These are phyloP conservation scores for Boletus albobrunnescens DNA, from an alignment of 1,284 basidiomycete species.

Conservation along the genomic window DNA sequence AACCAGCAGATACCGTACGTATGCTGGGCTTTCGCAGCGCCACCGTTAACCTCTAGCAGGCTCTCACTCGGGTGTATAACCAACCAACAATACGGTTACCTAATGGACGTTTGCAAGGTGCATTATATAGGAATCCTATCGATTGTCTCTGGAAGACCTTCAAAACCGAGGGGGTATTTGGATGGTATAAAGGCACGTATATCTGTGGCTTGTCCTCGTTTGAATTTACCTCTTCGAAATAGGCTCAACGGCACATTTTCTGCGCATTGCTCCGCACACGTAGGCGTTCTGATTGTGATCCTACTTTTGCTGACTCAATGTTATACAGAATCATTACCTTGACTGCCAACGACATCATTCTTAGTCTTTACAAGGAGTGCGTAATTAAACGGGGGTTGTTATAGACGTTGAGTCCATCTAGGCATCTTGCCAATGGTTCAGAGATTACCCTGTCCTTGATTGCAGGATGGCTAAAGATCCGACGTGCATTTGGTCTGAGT, in stretches of 20 bases:
- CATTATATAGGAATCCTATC: constrained; percentile 87
- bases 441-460: not conserved
- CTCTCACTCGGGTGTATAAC: constrained; percentile 94
- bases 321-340: constrained; percentile 73
- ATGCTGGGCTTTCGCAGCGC: constrained; percentile 1
- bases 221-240: constrained; percentile 2
- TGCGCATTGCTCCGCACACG: constrained; percentile 92
- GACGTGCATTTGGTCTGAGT: not conserved
- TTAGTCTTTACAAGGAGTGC: constrained; percentile 64
- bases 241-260: constrained; percentile 89
- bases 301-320: constrained; percentile 6
- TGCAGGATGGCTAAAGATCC: too few species aligned
- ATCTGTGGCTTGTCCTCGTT: not conserved
- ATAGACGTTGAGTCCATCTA: constrained; percentile 11
- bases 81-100: constrained; percentile 77
- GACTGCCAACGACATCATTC: constrained; percentile 82
- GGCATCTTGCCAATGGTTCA: not conserved
- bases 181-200: constrained; percentile 83
- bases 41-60: constrained; percentile 41
- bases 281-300: constrained; percentile 34
- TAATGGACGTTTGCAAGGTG: constrained; percentile 71
- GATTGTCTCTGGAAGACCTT: constrained; percentile 97
- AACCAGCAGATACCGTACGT: constrained; percentile 80
- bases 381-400: constrained; percentile 10
- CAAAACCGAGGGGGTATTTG: constrained; percentile 83